These are phyloP conservation scores for Aspergillus baeticus DNA, from an alignment of 495 filamentous ascomycete species.

Conservation along the genomic window DNA sequence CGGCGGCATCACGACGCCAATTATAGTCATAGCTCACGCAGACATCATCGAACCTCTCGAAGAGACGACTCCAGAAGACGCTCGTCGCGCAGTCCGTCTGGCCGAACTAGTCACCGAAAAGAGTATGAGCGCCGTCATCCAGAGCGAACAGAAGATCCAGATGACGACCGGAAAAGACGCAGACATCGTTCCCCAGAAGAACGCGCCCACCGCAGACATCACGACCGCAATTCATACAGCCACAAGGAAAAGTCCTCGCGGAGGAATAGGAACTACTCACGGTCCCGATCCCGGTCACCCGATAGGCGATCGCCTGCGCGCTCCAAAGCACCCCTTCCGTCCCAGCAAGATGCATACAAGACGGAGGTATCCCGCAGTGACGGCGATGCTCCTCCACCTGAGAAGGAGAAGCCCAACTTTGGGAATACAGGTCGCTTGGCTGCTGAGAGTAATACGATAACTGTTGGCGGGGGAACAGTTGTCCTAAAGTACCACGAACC, in stretches of 20 bases:
- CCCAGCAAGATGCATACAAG: slow-evolving; percentile 68
- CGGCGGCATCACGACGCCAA: slow-evolving; percentile 25
- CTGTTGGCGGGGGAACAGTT: slow-evolving; percentile 61
- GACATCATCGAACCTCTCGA: slow-evolving; percentile 32
- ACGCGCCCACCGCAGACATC: slow-evolving; percentile 30
- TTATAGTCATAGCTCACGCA: slow-evolving; percentile 28
- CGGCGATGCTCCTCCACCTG: slow-evolving; percentile 37
- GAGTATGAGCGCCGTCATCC: slow-evolving; percentile 28
- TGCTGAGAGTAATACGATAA: slow-evolving; percentile 82
- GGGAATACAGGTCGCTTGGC: slow-evolving; percentile 77
- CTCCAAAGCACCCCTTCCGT: slow-evolving; percentile 60
- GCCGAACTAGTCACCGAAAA: slow-evolving; percentile 20
- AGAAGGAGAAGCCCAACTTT: slow-evolving; percentile 89
- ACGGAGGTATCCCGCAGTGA: slow-evolving; percentile 39
- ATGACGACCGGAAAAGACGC: slow-evolving; percentile 31
- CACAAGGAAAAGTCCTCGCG: slow-evolving; percentile 26
- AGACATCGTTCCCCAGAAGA: slow-evolving; percentile 27
- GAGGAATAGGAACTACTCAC: slow-evolving; percentile 28
- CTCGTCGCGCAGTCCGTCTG: slow-evolving; percentile 31
- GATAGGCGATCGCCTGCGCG: slow-evolving; percentile 31
- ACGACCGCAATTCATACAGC: slow-evolving; percentile 23
- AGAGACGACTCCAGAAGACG: slow-evolving; percentile 27
- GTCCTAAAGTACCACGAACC: slow-evolving; percentile 96
- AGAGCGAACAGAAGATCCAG: slow-evolving; percentile 23
- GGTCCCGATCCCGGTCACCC: slow-evolving; percentile 39